Conservation (phyloP, 345 rosid species). For the Eucalyptus erythrocorys region DNA sequence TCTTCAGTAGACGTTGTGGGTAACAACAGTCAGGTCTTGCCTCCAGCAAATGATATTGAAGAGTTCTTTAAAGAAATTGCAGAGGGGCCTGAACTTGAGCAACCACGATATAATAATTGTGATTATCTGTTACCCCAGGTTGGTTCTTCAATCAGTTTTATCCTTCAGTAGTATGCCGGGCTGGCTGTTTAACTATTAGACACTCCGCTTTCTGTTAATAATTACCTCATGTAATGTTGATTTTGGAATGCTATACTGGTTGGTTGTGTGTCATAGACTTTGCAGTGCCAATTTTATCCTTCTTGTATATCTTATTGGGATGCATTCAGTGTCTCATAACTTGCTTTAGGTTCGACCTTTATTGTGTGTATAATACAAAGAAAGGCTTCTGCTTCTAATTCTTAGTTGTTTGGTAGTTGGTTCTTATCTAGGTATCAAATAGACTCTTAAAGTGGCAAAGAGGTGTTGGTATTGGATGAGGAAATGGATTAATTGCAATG, state of each 20-base stretch:
- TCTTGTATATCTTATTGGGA: background rate
- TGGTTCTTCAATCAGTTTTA: background rate
- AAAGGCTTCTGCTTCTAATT: background rate
- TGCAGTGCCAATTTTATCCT: background rate
- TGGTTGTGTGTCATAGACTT: background rate
- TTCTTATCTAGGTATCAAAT: background rate
- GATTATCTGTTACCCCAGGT: conserved; percentile 12
- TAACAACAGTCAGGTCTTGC: conserved; percentile 2
- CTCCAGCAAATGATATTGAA: conserved; percentile 24
- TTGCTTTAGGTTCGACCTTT: background rate
- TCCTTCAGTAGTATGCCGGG: background rate
- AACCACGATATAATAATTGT: background rate
- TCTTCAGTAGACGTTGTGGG: conserved; percentile 6
- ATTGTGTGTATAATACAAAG: background rate
- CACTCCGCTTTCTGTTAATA: background rate
- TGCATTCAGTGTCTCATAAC: background rate
- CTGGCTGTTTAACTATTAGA: background rate
- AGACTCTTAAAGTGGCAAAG: background rate
- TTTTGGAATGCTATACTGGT: background rate
- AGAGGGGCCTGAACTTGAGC: conserved; percentile 15
- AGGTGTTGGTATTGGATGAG: background rate
- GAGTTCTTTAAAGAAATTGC: conserved; percentile 27
- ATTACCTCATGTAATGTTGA: background rate
- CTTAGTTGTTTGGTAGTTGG: background rate
- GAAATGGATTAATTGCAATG: background rate